Evolutionary conservation across 129 eudicot genomes (phyloP).

Genomic region (Apium graveolens): DNA sequence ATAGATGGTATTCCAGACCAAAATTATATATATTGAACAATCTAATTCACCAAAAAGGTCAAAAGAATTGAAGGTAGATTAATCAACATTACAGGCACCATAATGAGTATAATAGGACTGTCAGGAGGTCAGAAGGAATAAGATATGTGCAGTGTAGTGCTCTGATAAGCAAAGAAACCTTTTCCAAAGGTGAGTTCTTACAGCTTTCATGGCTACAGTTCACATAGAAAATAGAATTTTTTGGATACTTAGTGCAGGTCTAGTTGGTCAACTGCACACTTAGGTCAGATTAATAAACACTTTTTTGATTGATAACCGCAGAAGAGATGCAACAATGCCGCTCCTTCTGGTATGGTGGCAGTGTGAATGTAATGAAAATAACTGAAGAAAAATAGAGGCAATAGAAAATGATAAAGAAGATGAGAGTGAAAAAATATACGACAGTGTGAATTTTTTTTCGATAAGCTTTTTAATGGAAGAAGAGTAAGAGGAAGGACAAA

Average conservation of each 20-base stretch:
- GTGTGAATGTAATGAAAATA: not conserved
- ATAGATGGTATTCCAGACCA: not conserved
- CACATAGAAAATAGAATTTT: not conserved
- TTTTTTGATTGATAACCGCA: not conserved
- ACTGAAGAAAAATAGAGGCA: not conserved
- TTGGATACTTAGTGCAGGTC: not conserved
- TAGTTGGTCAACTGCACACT: not conserved
- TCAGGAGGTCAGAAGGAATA: not conserved
- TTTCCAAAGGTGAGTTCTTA: not conserved
- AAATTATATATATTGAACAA: not conserved
- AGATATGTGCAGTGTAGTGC: not conserved
- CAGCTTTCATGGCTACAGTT: not conserved
- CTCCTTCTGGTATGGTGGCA: not conserved
- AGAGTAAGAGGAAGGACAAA: not conserved
- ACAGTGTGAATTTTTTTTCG: not conserved
- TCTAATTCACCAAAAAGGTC: not conserved
- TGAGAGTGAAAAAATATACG: not conserved
- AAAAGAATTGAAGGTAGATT: not conserved
- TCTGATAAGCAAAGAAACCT: not conserved
- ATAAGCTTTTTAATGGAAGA: not conserved
- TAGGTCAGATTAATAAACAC: not conserved
- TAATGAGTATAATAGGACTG: not conserved
- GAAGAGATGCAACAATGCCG: not conserved
- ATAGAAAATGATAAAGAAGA: not conserved
- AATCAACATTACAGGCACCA: not conserved